Evolutionary conservation across 129 eudicot species (phyloP).

Genomic region (Glebionis coronaria): DNA sequence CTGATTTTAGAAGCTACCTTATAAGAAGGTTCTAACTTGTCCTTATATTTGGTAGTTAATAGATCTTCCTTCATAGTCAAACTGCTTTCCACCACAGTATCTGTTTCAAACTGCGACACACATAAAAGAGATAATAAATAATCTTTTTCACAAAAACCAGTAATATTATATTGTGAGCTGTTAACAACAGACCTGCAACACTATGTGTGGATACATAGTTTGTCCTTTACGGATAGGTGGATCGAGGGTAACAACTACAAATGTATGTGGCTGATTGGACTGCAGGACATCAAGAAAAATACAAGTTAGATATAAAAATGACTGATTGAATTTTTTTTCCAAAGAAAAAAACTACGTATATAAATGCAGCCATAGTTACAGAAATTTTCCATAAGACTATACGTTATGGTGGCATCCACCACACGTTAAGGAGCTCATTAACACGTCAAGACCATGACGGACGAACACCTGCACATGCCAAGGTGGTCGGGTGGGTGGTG

Average conservation of each 20-base stretch:
- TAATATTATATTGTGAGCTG: slow-evolving; percentile 14
- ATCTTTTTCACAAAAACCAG: slow-evolving; percentile 3
- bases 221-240: slow-evolving; percentile 99
- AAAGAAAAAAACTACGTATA: slow-evolving; percentile 7
- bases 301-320: not conserved
- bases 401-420: too few species aligned
- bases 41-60: slow-evolving; percentile 68
- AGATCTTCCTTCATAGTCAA: slow-evolving; percentile 70
- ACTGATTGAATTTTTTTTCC: not conserved
- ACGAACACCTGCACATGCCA: too few species aligned
- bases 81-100: slow-evolving; percentile 64
- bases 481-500: too few species aligned
- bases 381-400: not conserved
- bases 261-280: slow-evolving; percentile 94
- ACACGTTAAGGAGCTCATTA: too few species aligned
- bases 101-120: slow-evolving; percentile 75
- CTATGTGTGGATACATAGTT: slow-evolving; percentile 93
- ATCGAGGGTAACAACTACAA: slow-evolving; percentile 84
- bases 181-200: slow-evolving; percentile 68
- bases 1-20: slow-evolving; percentile 47
- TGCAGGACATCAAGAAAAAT: slow-evolving; percentile 34
- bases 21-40: slow-evolving; percentile 64
- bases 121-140: not conserved
- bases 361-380: slow-evolving; percentile 13
- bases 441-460: not conserved